A percentile compares a stretch with the other conserved stretches of the same genome.
phyloP scores from a whole-genome alignment of 495 filamentous ascomycete species.

The Margaritispora aquatica region DNA sequence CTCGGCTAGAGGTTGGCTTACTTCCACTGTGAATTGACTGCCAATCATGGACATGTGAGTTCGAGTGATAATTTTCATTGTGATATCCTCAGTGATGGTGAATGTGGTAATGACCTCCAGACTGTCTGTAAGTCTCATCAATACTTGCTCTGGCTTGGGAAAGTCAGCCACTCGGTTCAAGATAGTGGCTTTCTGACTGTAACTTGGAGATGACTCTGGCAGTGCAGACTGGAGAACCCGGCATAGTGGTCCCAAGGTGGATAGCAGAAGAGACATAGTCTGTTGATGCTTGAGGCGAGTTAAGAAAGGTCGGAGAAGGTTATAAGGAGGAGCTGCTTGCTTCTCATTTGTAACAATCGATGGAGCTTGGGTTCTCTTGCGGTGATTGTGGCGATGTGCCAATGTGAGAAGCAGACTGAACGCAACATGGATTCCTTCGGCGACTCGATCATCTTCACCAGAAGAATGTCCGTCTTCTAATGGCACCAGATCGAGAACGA shows the following conservation, averaged over 20 bases:
- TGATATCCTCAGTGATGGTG: slow-evolving; percentile 29
- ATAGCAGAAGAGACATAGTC: slow-evolving; percentile 35
- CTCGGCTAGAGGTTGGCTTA: not conserved
- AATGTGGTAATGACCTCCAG: slow-evolving; percentile 39
- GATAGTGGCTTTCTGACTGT: slow-evolving; percentile 1
- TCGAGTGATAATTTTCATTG: slow-evolving; percentile 31
- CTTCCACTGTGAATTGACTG: not conserved
- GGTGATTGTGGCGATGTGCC: slow-evolving; percentile 62
- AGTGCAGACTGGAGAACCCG: slow-evolving; percentile 36
- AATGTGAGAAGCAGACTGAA: slow-evolving; percentile 67
- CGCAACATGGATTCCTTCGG: slow-evolving; percentile 50
- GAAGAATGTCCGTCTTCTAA: slow-evolving; percentile 30
- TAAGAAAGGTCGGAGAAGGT: slow-evolving; percentile 59
- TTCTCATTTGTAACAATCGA: slow-evolving; percentile 48
- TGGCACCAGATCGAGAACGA: slow-evolving; percentile 61
- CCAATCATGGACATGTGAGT: slow-evolving; percentile 1
- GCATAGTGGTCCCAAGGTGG: slow-evolving; percentile 31
- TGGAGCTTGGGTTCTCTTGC: slow-evolving; percentile 53
- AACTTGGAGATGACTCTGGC: slow-evolving; percentile 20
- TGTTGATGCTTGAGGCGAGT: slow-evolving; percentile 55
- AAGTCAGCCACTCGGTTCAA: slow-evolving; percentile 6
- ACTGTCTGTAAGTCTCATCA: slow-evolving; percentile 34
- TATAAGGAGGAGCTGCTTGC: slow-evolving; percentile 44
- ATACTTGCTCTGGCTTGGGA: slow-evolving; percentile 31
- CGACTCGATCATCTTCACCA: slow-evolving; percentile 32